Evolutionary conservation across 208 protist genomes (phyloP), one percentile per base, ranked within the genome.

Genomic region (Trypanosoma congolense): DNA sequence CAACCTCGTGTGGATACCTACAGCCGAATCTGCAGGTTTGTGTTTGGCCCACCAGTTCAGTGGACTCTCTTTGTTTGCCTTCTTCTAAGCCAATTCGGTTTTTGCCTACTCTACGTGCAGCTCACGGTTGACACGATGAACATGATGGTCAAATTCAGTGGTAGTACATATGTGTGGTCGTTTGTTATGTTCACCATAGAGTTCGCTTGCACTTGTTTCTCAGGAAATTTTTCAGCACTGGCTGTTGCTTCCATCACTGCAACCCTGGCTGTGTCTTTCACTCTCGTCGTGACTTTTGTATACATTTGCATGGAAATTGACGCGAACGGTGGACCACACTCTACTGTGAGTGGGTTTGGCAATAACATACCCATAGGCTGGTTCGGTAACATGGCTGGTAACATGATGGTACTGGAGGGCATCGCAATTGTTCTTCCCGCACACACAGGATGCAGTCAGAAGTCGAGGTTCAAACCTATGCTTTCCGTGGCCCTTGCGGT

Each of bases 61-160:
- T 68, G 54, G 31, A 21, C 66, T 28, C 54, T 68, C 31, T 36
- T 68, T 45, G 38, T 52, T 18, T 48, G 36, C 5, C 46, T 75
- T 14, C 35, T 77, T 49, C 47, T 77, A 16, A 67, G 56, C 12
- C 70, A 77, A 51, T 69, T 73, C 42, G 63, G 65, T 10, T 73
- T 73, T 65, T 77, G 70, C 24, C n/a, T 67, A 12, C 33, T 61
- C 1, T 77, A 73, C 33, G 14, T 69, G 19, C 64, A 73, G 31
- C 49, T 72, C 28, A 42, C 55, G 30, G 50, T 42, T 1, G 50
- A 36, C 22, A 55, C 70, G 10, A 57, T 77, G 43, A 21, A n/a
- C 3, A 44, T 43, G 4, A 21, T 75, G 6, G 45, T 66, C 2
- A 14, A 21, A n/a, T 53, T 75, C 44, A 49, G 18, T 5, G 63